Conservation (phyloP, 148 eudicot genomes). For the Spergularia bocconei region DNA sequence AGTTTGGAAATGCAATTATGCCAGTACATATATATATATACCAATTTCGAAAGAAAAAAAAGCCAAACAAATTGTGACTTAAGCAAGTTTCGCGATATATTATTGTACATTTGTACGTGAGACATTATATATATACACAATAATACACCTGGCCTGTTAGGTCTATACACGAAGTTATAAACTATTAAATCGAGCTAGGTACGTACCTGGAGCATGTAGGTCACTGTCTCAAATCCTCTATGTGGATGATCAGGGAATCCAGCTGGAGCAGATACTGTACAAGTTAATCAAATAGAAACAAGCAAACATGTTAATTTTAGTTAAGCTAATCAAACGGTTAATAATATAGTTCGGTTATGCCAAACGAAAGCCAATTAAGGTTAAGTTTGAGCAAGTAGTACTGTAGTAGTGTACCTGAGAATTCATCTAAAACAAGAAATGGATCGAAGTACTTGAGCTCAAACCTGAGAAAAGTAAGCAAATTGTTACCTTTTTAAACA, state of each 20-base stretch:
- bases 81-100: no score
- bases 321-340: no score
- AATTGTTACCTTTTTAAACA: neutral
- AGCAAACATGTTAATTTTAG: neutral
- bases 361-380: neutral
- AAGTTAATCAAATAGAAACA: neutral
- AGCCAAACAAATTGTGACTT: no score
- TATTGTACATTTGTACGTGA: no score
- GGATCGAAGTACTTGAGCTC: slow-evolving; percentile 85
- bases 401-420: slow-evolving; percentile 51
- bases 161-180: no score
- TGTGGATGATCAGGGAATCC: slow-evolving; percentile 99
- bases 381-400: neutral
- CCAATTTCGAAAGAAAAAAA: no score
- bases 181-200: no score
- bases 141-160: no score
- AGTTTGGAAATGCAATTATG: no score
- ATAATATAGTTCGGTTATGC: no score
- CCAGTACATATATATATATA: no score
- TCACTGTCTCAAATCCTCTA: slow-evolving; percentile 95
- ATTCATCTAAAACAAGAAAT: slow-evolving; percentile 72
- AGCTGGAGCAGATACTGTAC: slow-evolving; percentile 77
- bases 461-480: slow-evolving; percentile 39
- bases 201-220: slow-evolving; percentile 85
- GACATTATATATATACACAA: no score